Conservation (phyloP, 2,329 filamentous ascomycete genomes). For the Pseudodiploospora longispora region DNA sequence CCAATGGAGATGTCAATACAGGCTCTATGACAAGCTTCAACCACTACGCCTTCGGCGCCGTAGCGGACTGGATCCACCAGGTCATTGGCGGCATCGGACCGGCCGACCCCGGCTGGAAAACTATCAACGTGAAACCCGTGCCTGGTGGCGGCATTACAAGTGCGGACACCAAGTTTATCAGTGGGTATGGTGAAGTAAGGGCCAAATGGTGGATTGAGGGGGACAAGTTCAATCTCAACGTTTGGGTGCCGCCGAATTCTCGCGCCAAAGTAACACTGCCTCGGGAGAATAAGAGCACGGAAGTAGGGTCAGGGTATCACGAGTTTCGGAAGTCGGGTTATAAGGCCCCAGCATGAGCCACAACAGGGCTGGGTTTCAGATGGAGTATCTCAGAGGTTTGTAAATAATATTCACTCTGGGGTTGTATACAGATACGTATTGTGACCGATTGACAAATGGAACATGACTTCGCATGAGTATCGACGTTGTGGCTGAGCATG, state of each 20-base stretch:
- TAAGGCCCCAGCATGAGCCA: too few species aligned
- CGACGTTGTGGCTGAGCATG: too few species aligned
- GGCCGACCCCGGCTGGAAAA: constrained; percentile 32
- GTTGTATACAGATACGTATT: too few species aligned
- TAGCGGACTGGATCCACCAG: constrained; percentile 39
- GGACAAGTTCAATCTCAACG: constrained; percentile 12
- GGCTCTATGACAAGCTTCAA: constrained; percentile 43
- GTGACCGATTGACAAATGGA: too few species aligned
- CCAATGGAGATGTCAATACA: constrained; percentile 35
- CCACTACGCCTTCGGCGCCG: constrained; percentile 41
- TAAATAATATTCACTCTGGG: too few species aligned
- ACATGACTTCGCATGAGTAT: too few species aligned
- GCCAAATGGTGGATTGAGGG: constrained; percentile 20
- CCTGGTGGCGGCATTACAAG: constrained; percentile 28
- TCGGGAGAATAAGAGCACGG: background rate
- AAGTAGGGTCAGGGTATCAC: constrained; percentile 9
- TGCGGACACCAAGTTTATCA: constrained; percentile 18
- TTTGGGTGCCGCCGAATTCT: constrained; percentile 14
- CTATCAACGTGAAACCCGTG: constrained; percentile 24
- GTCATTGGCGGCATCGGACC: constrained; percentile 33
- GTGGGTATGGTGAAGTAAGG: constrained; percentile 23
- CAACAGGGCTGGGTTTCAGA: too few species aligned
- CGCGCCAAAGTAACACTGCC: constrained; percentile 10
- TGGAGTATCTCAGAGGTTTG: too few species aligned
- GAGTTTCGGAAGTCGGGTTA: constrained; percentile 3